Percentiles rank a stretch among this genome's conserved stretches.
Evolutionary conservation across 2,329 filamentous ascomycete genomes (phyloP).

Genomic region (Phialocephala sp.): DNA sequence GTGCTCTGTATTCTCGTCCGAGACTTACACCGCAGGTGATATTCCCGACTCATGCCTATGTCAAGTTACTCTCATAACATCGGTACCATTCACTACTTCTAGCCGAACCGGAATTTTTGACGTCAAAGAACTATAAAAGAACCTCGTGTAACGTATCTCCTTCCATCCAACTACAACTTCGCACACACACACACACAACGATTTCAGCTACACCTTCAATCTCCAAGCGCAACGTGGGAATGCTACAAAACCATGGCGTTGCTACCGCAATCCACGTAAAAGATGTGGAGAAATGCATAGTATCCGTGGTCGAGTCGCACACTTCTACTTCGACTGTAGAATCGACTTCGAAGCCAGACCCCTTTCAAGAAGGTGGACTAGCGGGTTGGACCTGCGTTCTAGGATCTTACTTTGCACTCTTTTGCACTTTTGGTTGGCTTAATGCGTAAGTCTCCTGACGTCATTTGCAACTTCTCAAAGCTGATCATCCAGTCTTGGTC

Average conservation of each 20-base stretch:
- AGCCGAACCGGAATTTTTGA: neutral
- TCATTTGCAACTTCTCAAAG: neutral
- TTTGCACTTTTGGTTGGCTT: slow-evolving; percentile 55
- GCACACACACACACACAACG: neutral
- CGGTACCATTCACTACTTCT: neutral
- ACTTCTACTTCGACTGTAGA: neutral
- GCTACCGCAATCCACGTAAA: neutral
- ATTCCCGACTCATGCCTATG: neutral
- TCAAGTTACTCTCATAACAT: neutral
- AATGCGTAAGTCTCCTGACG: slow-evolving; percentile 42
- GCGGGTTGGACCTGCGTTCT: slow-evolving; percentile 61
- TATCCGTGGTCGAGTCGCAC: neutral
- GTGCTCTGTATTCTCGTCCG: neutral
- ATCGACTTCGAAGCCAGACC: neutral
- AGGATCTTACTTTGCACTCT: slow-evolving; percentile 50
- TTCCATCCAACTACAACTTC: neutral
- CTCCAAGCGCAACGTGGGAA: neutral
- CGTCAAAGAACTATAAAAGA: neutral
- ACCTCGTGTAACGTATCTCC: neutral
- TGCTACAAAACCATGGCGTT: neutral
- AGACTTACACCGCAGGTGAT: slow-evolving; percentile 7
- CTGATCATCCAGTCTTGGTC: slow-evolving; percentile 46
- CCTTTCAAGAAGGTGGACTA: slow-evolving; percentile 56
- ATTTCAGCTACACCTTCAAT: neutral
- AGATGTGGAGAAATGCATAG: neutral